Evolutionary conservation across 441 rosid species (phyloP).

Genomic region (Bruguiera hainesii): DNA sequence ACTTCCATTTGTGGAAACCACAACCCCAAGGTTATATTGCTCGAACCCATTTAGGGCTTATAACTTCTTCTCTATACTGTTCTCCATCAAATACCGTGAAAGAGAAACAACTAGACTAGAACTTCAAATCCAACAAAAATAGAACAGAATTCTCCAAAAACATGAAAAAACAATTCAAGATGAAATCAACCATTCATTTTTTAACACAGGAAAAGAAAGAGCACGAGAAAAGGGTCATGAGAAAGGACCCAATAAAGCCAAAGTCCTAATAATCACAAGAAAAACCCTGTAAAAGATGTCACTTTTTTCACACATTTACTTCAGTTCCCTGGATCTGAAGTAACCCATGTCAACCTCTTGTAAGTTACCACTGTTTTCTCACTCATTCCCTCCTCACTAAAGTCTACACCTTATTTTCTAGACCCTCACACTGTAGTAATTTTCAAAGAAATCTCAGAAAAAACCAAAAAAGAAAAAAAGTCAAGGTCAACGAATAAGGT

Average conservation of each 20-base stretch:
- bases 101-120: slow-evolving; percentile 23
- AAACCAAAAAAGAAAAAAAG: not conserved
- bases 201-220: slow-evolving; percentile 37
- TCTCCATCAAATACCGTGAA: slow-evolving; percentile 41
- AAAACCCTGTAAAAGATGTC: slow-evolving; percentile 35
- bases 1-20: slow-evolving; percentile 33
- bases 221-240: slow-evolving; percentile 37
- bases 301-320: slow-evolving; percentile 34
- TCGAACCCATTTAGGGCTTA: slow-evolving; percentile 22
- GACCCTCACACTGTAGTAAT: slow-evolving; percentile 26
- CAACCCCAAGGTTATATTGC: slow-evolving; percentile 13
- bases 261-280: slow-evolving; percentile 52
- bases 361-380: slow-evolving; percentile 19
- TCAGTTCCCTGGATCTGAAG: slow-evolving; percentile 65
- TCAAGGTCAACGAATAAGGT: too few species aligned
- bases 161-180: not conserved
- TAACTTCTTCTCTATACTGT: slow-evolving; percentile 37
- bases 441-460: slow-evolving; percentile 19
- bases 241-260: slow-evolving; percentile 40
- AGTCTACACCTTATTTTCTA: not conserved
- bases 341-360: slow-evolving; percentile 50
- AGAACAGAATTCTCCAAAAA: slow-evolving; percentile 5
- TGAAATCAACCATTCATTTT: slow-evolving; percentile 32
- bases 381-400: not conserved
- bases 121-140: slow-evolving; percentile 19